These are phyloP conservation scores for Cyberlindnera xylosilytica DNA, from an alignment of 805 yeast genomes.

Conservation along the genomic window DNA sequence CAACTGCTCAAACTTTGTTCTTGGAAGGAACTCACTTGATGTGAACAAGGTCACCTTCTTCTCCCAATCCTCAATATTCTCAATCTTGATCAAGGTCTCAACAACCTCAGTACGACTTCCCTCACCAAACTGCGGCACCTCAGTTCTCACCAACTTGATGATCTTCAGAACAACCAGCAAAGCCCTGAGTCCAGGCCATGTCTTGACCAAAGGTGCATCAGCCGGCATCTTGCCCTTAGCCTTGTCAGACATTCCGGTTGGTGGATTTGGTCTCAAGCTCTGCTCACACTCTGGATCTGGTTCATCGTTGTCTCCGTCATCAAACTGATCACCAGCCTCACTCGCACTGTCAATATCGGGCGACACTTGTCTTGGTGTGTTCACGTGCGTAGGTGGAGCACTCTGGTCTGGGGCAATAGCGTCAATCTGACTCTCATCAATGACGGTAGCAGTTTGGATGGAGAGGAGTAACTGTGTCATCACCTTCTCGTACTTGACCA, in stretches of 20 bases:
- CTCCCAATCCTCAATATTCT: constrained; percentile 31
- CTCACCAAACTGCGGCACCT: constrained; percentile 29
- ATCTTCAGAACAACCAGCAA: constrained; percentile 38
- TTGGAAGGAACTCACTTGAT: constrained; percentile 41
- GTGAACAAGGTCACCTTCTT: constrained; percentile 24
- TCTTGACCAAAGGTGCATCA: constrained; percentile 44
- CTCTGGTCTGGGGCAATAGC: constrained; percentile 7
- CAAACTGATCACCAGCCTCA: constrained; percentile 8
- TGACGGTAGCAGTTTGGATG: constrained; percentile 3
- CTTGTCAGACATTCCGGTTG: constrained; percentile 57
- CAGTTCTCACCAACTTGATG: constrained; percentile 27
- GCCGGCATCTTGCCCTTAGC: constrained; percentile 52
- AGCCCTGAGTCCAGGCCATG: constrained; percentile 54
- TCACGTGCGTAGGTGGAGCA: background rate
- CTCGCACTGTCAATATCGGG: constrained; percentile 10
- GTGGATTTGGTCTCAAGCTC: constrained; percentile 47
- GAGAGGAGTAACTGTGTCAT: constrained; percentile 17
- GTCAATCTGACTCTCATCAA: constrained; percentile 1
- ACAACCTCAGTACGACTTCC: constrained; percentile 27
- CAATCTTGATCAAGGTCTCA: constrained; percentile 39
- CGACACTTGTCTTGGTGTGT: constrained; percentile 9
- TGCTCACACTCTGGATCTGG: constrained; percentile 30
- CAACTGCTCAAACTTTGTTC: constrained; percentile 43
- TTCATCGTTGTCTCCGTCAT: constrained; percentile 13
- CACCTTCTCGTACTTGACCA: constrained; percentile 37